phyloP scores from a whole-genome alignment of 495 filamentous ascomycete genomes.

The Cladorrhinum samala region DNA sequence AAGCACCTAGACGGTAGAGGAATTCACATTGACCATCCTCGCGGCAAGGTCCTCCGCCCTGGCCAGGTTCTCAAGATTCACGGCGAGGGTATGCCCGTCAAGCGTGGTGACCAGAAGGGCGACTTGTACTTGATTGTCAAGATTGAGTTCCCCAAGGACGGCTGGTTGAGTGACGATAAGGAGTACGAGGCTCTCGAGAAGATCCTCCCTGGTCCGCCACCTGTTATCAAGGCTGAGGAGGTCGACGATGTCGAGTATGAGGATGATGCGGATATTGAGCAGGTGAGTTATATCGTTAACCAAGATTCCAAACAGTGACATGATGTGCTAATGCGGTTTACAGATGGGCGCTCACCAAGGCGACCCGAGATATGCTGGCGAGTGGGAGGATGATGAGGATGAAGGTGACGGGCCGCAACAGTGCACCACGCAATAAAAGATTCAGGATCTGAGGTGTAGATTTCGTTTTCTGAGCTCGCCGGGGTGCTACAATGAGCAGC shows the following conservation, averaged over 20 bases:
- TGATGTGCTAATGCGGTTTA: constrained; percentile 12
- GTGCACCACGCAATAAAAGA: constrained; percentile 75
- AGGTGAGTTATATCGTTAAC: constrained; percentile 48
- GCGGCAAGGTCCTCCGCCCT: constrained; percentile 70
- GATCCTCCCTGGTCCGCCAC: constrained; percentile 58
- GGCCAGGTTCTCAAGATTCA: constrained; percentile 75
- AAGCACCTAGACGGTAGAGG: constrained; percentile 93
- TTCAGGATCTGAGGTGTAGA: neutral
- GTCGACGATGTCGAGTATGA: constrained; percentile 85
- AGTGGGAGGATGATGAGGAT: constrained; percentile 81
- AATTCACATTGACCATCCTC: constrained; percentile 68
- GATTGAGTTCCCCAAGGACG: constrained; percentile 80
- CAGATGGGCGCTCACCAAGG: constrained; percentile 60
- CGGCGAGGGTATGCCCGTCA: constrained; percentile 91
- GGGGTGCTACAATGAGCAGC: too few species aligned
- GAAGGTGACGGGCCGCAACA: constrained; percentile 56
- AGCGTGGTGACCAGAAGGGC: constrained; percentile 74
- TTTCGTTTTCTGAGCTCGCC: too few species aligned
- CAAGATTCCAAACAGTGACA: constrained; percentile 2
- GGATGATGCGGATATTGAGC: constrained; percentile 69
- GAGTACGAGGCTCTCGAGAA: constrained; percentile 62
- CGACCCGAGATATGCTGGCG: constrained; percentile 60
- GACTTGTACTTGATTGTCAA: constrained; percentile 84
- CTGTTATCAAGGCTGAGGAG: constrained; percentile 58
- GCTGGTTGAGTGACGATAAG: constrained; percentile 67